A percentile compares a stretch with the other conserved stretches of the same genome.
Conservation (phyloP, 257 asterid genomes). For the Solanum medicagineum region DNA sequence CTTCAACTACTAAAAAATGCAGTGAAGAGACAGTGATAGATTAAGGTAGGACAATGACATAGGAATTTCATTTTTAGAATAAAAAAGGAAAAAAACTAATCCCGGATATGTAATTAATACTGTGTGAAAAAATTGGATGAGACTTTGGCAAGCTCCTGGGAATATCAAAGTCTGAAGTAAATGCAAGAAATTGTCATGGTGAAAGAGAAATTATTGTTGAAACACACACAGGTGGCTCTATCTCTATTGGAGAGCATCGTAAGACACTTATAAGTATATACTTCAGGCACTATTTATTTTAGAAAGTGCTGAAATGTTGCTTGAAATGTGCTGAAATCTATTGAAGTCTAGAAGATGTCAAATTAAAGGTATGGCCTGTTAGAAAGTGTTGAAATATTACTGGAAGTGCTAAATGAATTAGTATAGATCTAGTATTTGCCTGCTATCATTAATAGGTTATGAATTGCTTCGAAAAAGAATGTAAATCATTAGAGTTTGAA, state of each 20-base stretch:
- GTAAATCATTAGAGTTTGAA: slow-evolving; percentile 29
- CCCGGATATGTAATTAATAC: background rate
- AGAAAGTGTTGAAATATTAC: background rate
- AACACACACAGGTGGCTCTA: no score
- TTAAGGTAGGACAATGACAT: background rate
- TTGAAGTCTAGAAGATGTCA: no score
- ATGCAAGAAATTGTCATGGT: background rate
- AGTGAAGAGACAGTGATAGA: no score
- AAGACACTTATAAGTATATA: no score
- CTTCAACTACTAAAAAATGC: no score
- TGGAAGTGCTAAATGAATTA: background rate
- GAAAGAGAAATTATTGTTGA: no score
- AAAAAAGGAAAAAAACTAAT: background rate
- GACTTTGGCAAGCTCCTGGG: background rate
- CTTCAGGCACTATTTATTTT: no score
- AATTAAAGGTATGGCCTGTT: no score
- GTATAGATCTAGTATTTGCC: slow-evolving; percentile 22
- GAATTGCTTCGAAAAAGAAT: slow-evolving; percentile 73
- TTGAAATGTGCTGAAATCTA: no score
- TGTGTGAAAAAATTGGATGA: background rate
- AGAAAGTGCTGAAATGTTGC: no score
- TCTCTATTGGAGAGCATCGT: no score
- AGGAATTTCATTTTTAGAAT: background rate
- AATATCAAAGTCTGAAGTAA: background rate
- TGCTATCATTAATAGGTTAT: slow-evolving; percentile 44